Conservation (phyloP, 2,329 filamentous ascomycete genomes). For the Stenocarpella maydis region DNA sequence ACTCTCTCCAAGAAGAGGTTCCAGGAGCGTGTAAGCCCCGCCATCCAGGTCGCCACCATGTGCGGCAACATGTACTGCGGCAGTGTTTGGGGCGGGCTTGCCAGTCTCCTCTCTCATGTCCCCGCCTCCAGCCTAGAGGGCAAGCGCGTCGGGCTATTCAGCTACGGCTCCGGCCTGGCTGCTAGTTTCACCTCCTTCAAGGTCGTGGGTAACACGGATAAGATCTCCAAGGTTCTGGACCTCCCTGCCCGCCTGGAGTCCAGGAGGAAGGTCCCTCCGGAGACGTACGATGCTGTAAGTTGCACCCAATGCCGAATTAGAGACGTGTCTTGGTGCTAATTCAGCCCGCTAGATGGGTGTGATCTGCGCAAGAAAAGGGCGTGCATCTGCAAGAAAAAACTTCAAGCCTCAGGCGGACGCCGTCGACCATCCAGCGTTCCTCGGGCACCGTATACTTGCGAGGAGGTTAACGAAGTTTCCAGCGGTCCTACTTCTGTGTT, state of each 20-base stretch:
- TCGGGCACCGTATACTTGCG: constrained; percentile 80
- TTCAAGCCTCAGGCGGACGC: constrained; percentile 74
- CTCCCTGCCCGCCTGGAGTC: constrained; percentile 73
- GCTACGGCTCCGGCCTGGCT: constrained; percentile 80
- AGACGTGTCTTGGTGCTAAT: background rate
- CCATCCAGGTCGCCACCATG: too few species aligned
- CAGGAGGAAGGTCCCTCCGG: constrained; percentile 72
- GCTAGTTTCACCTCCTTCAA: constrained; percentile 78
- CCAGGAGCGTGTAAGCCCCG: constrained; percentile 77
- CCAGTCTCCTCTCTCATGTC: constrained; percentile 72
- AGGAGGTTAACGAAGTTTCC: constrained; percentile 86
- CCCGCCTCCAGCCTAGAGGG: constrained; percentile 69
- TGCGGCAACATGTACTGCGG: too few species aligned
- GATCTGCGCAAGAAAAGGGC: constrained; percentile 80
- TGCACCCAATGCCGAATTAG: background rate
- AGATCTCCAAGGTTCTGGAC: constrained; percentile 73
- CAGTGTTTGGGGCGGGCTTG: constrained; percentile 80
- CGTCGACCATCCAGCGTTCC: constrained; percentile 71
- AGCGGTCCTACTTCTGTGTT: constrained; percentile 78
- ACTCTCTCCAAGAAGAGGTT: constrained; percentile 83
- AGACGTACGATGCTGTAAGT: constrained; percentile 77
- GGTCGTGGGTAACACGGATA: constrained; percentile 73
- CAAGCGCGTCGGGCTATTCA: constrained; percentile 80
- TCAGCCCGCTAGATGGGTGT: constrained; percentile 69
- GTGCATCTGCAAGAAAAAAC: constrained; percentile 84